These are phyloP conservation scores for Ganoderma leucocontextum DNA, from an alignment of 1,284 basidiomycete genomes.

Conservation along the genomic window DNA sequence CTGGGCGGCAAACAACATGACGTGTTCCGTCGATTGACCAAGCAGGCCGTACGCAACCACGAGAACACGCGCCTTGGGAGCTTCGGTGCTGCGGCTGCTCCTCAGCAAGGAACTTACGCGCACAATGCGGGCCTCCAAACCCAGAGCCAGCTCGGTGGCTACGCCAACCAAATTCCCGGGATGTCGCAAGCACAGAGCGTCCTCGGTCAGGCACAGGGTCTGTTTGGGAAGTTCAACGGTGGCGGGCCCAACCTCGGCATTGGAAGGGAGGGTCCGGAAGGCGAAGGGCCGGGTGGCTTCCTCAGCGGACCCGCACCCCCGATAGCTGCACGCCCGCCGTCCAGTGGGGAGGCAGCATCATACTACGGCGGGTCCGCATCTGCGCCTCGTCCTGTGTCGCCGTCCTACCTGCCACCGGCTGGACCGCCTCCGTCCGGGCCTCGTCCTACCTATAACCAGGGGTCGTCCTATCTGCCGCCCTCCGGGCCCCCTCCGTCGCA, in stretches of 20 bases:
- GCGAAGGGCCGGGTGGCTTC: constrained; percentile 13
- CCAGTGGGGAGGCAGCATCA: constrained; percentile 28
- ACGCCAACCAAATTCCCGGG: constrained; percentile 59
- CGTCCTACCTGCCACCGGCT: constrained; percentile 20
- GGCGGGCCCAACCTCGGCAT: constrained; percentile 25
- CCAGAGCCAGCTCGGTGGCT: constrained; percentile 56
- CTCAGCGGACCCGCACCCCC: constrained; percentile 21
- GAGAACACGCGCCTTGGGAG: constrained; percentile 72
- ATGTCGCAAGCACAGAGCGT: constrained; percentile 37
- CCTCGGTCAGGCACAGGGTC: constrained; percentile 33
- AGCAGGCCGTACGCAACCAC: constrained; percentile 75
- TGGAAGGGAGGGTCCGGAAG: constrained; percentile 23
- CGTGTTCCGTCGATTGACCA: constrained; percentile 67
- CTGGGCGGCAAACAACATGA: constrained; percentile 62
- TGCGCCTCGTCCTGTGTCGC: not conserved
- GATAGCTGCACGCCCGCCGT: constrained; percentile 18
- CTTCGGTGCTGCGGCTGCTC: constrained; percentile 53
- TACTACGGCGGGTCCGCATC: constrained; percentile 22
- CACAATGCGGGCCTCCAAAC: constrained; percentile 55
- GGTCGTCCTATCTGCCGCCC: constrained; percentile 19
- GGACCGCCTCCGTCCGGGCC: constrained; percentile 18
- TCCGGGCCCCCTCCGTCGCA: constrained; percentile 12
- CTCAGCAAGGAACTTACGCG: constrained; percentile 54
- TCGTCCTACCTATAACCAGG: constrained; percentile 24
- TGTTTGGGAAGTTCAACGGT: constrained; percentile 39